Evolutionary conservation across 2,329 filamentous ascomycete genomes (phyloP), one percentile per base, ranked within the genome.

Genomic region (Ampelomyces quisqualis): DNA sequence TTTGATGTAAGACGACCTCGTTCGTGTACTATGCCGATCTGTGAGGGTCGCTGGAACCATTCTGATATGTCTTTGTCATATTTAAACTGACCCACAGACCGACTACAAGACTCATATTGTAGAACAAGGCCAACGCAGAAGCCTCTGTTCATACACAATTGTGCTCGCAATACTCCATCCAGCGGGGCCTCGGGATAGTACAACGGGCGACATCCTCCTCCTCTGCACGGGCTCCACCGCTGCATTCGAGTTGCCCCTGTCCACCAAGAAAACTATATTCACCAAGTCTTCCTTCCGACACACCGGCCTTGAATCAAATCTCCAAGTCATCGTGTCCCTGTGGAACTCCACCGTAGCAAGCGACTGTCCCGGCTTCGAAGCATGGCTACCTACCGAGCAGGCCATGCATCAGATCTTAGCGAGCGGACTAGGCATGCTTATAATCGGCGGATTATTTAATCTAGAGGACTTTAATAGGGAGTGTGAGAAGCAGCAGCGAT

Each of bases 361-460:
- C 5, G 65, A 68, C 42, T 55, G 50, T 3, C 57, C 62, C 15
- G 62, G 59, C 7, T 65, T 68, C 21, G 66, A 69, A 46, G 54
- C 58, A 2, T 48, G 58, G 58, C 57, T 57, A 28, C 58, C 41
- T 7, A 34, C 40, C 6, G 43, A 49, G 31, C 34, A 43, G 39
- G 50, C 37, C 3, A 39, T 72, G 27, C 73, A 74, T 63, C 51
- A 47, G 26, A 42, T 37, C 5, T 31, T 57, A 67, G 51, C 75
- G 11, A 54, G 60, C 19, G 42, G 72, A 27, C 71, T 71, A 19
- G 73, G 73, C 0, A 67, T 72, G 61, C 65, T 66, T 2, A 72
- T n/a, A n/a, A n/a, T 76, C 35, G 73, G 72, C 2, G 73, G 75
- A 43, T 53, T 75, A 23, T 75, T 71, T 67, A 69, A 72, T 53